Conservation (phyloP, 768 basidiomycete species). For the Leccinellum luteum region DNA sequence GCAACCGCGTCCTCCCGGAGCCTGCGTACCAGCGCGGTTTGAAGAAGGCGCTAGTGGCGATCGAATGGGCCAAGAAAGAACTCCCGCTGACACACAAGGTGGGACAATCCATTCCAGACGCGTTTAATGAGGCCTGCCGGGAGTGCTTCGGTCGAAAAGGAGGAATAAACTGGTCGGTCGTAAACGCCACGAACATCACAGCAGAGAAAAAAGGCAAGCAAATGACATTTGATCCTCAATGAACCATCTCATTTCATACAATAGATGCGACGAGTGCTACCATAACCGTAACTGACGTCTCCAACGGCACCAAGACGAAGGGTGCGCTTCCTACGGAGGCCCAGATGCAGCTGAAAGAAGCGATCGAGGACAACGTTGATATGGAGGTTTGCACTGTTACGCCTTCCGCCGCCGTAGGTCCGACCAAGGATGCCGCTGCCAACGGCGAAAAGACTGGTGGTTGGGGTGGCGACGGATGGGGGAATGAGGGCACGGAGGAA, state of each 20-base stretch:
- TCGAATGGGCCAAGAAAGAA: constrained; percentile 39
- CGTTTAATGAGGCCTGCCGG: constrained; percentile 48
- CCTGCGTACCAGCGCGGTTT: constrained; percentile 42
- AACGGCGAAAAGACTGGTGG: not conserved
- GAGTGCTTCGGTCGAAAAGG: constrained; percentile 49
- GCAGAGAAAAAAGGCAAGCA: constrained; percentile 9
- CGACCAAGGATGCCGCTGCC: not conserved
- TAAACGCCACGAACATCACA: constrained; percentile 4
- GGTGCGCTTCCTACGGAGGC: constrained; percentile 24
- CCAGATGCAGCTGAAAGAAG: constrained; percentile 25
- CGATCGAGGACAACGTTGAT: constrained; percentile 27
- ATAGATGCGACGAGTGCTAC: constrained; percentile 8
- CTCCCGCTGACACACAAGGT: constrained; percentile 43
- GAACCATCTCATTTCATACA: constrained; percentile 3
- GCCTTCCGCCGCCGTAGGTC: not conserved
- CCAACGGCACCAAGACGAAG: constrained; percentile 12
- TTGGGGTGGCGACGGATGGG: constrained; percentile 13
- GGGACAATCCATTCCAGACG: constrained; percentile 39
- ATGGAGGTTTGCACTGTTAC: constrained; percentile 15
- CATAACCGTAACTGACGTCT: constrained; percentile 16
- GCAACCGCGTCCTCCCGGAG: constrained; percentile 54
- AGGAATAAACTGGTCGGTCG: constrained; percentile 35
- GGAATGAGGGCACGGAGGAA: not conserved
- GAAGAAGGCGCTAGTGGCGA: constrained; percentile 44
- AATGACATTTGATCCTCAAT: not conserved